Base-by-base conservation (phyloP, 768 basidiomycete genomes). In the Phylloporus sp. region DNA sequence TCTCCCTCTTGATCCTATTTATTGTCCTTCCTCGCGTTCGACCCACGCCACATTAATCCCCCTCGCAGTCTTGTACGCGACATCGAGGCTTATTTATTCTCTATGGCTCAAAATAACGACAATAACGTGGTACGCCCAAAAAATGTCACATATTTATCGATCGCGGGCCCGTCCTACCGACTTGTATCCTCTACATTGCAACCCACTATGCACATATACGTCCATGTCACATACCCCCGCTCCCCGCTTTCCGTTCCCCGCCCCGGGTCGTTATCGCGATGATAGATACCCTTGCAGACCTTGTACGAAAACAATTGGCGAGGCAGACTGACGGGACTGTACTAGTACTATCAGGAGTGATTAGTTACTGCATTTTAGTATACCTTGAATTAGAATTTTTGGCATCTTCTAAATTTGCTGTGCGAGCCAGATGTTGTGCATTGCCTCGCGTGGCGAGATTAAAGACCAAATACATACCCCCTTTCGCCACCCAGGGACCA, bases 351-450 rank as follows among this genome's bases (percentile, higher is more conserved):
- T 46, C 46, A 27, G 62, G 65, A 64, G 44, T 62, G 54, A n/a
- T 59, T 66, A 56, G 53, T 58, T 61, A 48, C 15, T 43, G 46
- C 57, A 61, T 54, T 46, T 61, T 58, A 65, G 63, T 64, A 64
- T 64, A 66, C 64, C 65, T 63, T 53, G 62, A 65, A 64, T 44
- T 66, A 66, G 62, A 63, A 59, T 56, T 66, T 63, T 62, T 66
- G 62, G 46, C 49, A 48, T 44, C 24, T 35, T 13, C 42, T 26
- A n/a, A n/a, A n/a, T n/a, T n/a, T 26, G 13, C 15, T 44, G 38
- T 4, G 42, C 33, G 38, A 34, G 36, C 23, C 38, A 33, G 18
- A 31, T 18, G 56, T 56, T 60, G 53, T 51, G 54, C 27, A 27
- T 27, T 33, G n/a, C n/a, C n/a, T n/a, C n/a, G n/a, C n/a, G n/a